Evolutionary conservation across 805 yeast species (phyloP), one percentile per base, ranked within the genome.

Genomic region (Barnettozyma populi): DNA sequence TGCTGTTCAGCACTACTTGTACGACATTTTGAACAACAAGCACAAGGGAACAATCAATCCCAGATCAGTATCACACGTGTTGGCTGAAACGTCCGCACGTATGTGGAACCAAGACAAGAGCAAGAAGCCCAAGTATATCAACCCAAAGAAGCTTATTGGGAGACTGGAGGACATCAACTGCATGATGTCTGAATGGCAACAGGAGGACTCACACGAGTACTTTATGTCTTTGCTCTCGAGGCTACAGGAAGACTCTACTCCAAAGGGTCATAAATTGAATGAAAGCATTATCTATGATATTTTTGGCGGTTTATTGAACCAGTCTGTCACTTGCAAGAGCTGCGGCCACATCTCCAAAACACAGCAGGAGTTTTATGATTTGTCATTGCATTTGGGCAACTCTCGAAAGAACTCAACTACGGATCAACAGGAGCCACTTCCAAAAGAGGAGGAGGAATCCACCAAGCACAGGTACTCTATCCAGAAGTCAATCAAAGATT

Each of bases 151-250:
- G 59, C 72, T 90, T 57, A 83, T 87, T 49, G 73, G 74, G 44
- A 74, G 89, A 54, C 70, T 87, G 48, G 86, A 78, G 43, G 96
- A 88, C 58, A 88, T 92, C 58, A 90, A 90, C 66, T 88, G 96
- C 63, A 87, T 88, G 96, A 89, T 90, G 96, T 82, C 90, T 40
- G 94, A 84, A 64, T 90, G 96, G 96, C 90, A 89, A 66, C 99
- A 94, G 65, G 98, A 94, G 66, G 99, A 94, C 67, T 86, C 96
- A 0, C 99, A 94, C 67, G 99, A 94, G 67, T 94, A 90, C 68
- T 88, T 85, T 64, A 90, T 90, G 97, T 87, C 96, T 11, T 71
- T 90, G 51, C 76, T 90, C 75, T 80, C 92, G 7, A 70, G 97
- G 45, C 68, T 90, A 45, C 98, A 90, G 67, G 97, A 90, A 62